Base-by-base conservation (phyloP, 176 grass and related monocot species). In the Oryza glaberrima region DNA sequence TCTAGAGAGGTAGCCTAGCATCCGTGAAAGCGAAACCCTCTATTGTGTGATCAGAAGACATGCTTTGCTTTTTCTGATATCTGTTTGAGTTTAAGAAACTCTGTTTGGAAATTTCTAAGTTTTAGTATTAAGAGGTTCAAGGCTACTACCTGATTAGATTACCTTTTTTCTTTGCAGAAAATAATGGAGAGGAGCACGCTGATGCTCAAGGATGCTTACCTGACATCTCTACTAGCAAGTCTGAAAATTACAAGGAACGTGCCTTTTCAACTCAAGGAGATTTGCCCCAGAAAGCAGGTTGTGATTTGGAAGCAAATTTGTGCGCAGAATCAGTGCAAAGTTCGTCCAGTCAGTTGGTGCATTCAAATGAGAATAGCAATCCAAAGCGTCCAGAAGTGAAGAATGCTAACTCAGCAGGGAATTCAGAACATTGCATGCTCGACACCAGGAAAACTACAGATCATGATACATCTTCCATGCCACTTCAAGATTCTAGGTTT, bases 381-480 rank as follows among this genome's bases (percentile, higher is more conserved):
- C 49, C 47, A 5, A 22, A 56, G 11, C 36, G 25, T 35, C 69
- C 20, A 63, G 63, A 58, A 20, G 52, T 44, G 45, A 73, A 86
- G 74, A 46, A 67, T 23, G 5, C 6, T 7, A 20, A 14, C 26
- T 78, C 77, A 67, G 63, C 23, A 61, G 61, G 11, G 48, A 83
- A 58, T 25, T 81, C 35, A 7, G 60, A 86, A 74, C 45, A 65
- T n/a, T 77, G 44, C 34, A 41, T 58, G 64, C n/a, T 68, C 40
- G 64, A 58, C 30, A 69, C 63, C 63, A 69, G 28, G 45, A 51
- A 43, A 84, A 13, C 17, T 15, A 14, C 82, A 36, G 67, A 74
- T 30, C 65, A 16, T 16, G 48, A 83, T 76, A 43, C 48, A 1
- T 17, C 43, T 83, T 67, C 26, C 30, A 43, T 77, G 30, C 44